A percentile compares a stretch with the other conserved stretches of the same genome.
phyloP scores from a whole-genome alignment of 164 flowering plant genomes.

The Cinnamomum micranthum region DNA sequence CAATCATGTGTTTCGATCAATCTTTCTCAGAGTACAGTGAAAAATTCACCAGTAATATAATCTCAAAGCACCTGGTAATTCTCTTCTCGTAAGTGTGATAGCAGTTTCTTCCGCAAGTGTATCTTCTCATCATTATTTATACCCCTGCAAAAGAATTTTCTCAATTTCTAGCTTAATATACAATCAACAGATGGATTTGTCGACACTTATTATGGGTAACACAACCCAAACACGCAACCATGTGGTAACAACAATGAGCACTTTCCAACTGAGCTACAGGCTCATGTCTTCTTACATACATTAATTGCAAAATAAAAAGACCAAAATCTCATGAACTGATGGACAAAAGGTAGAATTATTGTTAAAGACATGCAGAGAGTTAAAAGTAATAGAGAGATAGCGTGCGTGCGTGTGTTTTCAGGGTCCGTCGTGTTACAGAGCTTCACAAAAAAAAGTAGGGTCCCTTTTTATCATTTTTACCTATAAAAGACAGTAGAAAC shows the following conservation, averaged over 20 bases:
- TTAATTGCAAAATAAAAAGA: neutral
- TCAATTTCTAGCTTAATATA: neutral
- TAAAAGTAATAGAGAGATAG: too few relatives aligned
- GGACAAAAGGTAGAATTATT: too few relatives aligned
- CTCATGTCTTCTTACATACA: neutral
- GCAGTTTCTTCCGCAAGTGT: conserved; percentile 66
- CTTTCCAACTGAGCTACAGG: neutral
- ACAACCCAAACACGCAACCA: neutral
- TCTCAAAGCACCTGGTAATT: conserved; percentile 60
- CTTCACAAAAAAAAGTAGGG: too few relatives aligned
- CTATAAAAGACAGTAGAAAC: too few relatives aligned
- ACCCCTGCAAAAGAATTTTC: conserved; percentile 47
- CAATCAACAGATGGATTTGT: neutral
- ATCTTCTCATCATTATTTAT: conserved; percentile 83
- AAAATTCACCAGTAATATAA: conserved; percentile 6
- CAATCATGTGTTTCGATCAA: neutral
- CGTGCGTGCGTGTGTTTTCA: too few relatives aligned
- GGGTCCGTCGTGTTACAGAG: too few relatives aligned
- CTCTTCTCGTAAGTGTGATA: conserved; percentile 81
- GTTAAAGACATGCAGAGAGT: too few relatives aligned
- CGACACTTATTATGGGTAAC: neutral
- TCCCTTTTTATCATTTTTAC: too few relatives aligned
- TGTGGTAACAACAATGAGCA: too few relatives aligned
- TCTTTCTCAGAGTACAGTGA: neutral
- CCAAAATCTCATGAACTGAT: neutral